Conservation (phyloP, 306 rosid genomes). For the Cicer yamashitae region DNA sequence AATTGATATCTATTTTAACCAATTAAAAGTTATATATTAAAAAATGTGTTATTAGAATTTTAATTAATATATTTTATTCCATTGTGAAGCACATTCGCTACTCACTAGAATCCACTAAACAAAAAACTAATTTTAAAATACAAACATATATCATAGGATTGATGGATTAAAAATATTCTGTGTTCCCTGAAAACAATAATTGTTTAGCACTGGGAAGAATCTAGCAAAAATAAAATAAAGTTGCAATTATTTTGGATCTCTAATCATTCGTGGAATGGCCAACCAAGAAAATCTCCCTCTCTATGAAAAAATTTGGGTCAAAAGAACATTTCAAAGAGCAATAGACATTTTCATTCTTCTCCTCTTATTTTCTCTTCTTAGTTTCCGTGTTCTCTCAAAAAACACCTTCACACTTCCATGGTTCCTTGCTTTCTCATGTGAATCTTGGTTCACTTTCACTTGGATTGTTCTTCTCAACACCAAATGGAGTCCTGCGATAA, state of each 20-base stretch:
- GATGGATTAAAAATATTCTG: too few species aligned
- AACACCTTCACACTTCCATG: constrained; percentile 50
- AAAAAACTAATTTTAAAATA: too few species aligned
- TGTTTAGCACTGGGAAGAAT: too few species aligned
- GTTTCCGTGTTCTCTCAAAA: constrained; percentile 46
- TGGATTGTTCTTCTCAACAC: constrained; percentile 51
- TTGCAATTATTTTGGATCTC: not conserved
- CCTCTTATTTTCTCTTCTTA: constrained; percentile 52
- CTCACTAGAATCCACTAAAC: too few species aligned
- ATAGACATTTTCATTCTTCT: constrained; percentile 46
- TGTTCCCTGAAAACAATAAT: too few species aligned
- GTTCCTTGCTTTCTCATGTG: constrained; percentile 66
- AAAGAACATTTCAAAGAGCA: constrained; percentile 36
- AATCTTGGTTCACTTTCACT: constrained; percentile 61
- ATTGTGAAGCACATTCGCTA: too few species aligned
- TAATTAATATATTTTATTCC: too few species aligned
- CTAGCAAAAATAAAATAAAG: too few species aligned
- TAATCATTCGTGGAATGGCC: constrained; percentile 33
- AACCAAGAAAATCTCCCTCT: constrained; percentile 33
- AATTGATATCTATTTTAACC: too few species aligned
- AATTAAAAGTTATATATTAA: too few species aligned
- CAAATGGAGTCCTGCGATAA: constrained; percentile 58
- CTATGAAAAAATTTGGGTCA: constrained; percentile 44
- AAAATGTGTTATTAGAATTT: too few species aligned
- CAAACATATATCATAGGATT: too few species aligned